phyloP scores from a whole-genome alignment of 306 rosid species.

The Quercus suber region DNA sequence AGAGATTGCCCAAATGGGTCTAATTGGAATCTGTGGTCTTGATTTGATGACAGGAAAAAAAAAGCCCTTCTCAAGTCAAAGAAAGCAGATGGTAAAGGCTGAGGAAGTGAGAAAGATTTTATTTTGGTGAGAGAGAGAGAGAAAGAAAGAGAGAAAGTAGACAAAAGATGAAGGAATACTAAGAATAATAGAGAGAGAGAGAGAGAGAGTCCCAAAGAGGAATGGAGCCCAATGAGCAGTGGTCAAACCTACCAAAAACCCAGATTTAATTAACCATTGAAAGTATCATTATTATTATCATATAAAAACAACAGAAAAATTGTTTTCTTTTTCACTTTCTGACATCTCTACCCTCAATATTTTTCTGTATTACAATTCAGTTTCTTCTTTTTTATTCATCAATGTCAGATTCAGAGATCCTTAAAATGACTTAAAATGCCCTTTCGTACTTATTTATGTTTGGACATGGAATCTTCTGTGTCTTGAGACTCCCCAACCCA shows the following conservation, averaged over 20 bases:
- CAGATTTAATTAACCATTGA: conserved; percentile 45
- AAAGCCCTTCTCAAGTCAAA: conserved; percentile 51
- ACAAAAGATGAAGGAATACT: conserved; percentile 25
- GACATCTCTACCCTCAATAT: conserved; percentile 30
- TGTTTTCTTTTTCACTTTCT: not conserved
- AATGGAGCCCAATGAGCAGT: conserved; percentile 58
- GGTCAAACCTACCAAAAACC: conserved; percentile 74
- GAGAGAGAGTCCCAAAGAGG: conserved; percentile 28
- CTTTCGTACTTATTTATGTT: not conserved
- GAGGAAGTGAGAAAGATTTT: conserved; percentile 38
- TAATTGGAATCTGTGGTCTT: conserved; percentile 36
- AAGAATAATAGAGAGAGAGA: conserved; percentile 24
- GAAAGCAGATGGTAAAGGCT: conserved; percentile 62
- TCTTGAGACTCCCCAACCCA: too few relatives aligned
- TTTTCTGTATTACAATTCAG: not conserved
- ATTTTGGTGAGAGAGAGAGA: conserved; percentile 17
- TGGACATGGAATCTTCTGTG: not conserved
- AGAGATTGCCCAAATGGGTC: conserved; percentile 34
- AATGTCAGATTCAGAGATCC: too few relatives aligned
- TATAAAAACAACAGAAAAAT: conserved; percentile 3
- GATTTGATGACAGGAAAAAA: conserved; percentile 34
- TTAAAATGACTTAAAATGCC: conserved; percentile 1
- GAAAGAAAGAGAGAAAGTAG: conserved; percentile 1
- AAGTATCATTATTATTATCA: conserved; percentile 32
- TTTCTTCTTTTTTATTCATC: not conserved